phyloP scores from a whole-genome alignment of 2,329 filamentous ascomycete genomes.

The Pseudogymnoascus sp. region DNA sequence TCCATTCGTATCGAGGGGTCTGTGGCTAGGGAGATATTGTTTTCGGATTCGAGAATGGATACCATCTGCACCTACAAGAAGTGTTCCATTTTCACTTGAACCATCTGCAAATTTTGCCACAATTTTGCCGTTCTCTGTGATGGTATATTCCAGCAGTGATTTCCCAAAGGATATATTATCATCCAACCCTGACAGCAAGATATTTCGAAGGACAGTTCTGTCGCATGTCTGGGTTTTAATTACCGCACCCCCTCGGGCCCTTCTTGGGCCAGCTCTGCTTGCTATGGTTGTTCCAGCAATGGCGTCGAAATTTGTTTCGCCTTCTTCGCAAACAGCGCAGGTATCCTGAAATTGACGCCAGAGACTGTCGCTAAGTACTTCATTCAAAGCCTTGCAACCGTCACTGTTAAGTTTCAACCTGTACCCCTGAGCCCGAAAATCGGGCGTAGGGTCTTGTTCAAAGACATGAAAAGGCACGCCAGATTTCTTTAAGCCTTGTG shows the following conservation, averaged over 20 bases:
- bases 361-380: conserved; percentile 13
- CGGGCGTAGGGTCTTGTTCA: conserved; percentile 27
- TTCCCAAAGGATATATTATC: conserved; percentile 28
- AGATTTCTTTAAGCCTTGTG: conserved; percentile 29
- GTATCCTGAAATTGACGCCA: conserved; percentile 20
- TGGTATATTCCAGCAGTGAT: conserved; percentile 19
- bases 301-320: conserved; percentile 14
- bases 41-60: conserved; percentile 30
- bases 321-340: conserved; percentile 15
- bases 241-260: conserved; percentile 2
- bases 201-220: conserved; percentile 28
- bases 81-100: conserved; percentile 23
- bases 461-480: conserved; percentile 31
- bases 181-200: conserved; percentile 28
- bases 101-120: conserved; percentile 30
- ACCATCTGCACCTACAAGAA: conserved; percentile 35
- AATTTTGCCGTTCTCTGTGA: conserved; percentile 15
- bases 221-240: conserved; percentile 20
- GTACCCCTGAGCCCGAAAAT: conserved; percentile 31
- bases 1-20: conserved; percentile 31
- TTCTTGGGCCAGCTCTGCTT: background rate
- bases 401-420: conserved; percentile 27
- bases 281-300: conserved; percentile 10
- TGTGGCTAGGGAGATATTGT: conserved; percentile 30
- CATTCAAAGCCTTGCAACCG: conserved; percentile 19